These are phyloP conservation scores for Xylariaceae sp. DNA, from an alignment of 2,329 filamentous ascomycete genomes.

Conservation along the genomic window DNA sequence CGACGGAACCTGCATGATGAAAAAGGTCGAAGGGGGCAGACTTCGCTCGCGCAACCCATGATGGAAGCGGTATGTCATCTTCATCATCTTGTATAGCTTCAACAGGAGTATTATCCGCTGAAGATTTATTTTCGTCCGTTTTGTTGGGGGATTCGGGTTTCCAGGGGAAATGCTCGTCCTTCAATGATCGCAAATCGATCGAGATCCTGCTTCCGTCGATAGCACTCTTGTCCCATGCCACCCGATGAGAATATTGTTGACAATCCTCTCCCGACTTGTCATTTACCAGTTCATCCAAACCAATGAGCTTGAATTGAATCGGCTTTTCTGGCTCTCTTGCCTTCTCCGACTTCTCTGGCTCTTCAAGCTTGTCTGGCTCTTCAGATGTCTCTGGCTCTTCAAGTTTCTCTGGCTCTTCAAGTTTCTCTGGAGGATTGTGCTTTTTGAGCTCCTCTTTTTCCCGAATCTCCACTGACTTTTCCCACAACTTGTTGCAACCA, in stretches of 20 bases:
- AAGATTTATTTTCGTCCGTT: neutral
- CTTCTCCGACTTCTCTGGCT: neutral
- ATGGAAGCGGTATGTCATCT: slow-evolving; percentile 22
- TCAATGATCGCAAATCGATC: too few species aligned
- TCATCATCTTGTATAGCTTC: neutral
- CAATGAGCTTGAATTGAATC: too few species aligned
- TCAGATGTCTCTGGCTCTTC: neutral
- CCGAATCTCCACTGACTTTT: neutral
- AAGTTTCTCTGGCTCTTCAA: neutral
- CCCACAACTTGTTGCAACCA: neutral
- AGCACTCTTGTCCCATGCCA: too few species aligned
- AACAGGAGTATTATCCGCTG: neutral
- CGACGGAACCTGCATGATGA: slow-evolving; percentile 19
- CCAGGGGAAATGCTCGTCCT: too few species aligned
- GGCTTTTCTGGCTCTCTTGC: neutral
- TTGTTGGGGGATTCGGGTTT: neutral
- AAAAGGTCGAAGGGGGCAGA: slow-evolving; percentile 25
- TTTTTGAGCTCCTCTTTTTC: neutral
- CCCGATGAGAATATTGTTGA: too few species aligned
- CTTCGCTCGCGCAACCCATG: slow-evolving; percentile 27
- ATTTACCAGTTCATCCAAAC: too few species aligned
- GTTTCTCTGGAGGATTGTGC: neutral
- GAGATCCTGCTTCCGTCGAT: too few species aligned
- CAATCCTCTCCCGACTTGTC: too few species aligned
- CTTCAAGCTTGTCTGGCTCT: neutral